phyloP scores from a whole-genome alignment of 345 rosid species.

The Salix udensis region DNA sequence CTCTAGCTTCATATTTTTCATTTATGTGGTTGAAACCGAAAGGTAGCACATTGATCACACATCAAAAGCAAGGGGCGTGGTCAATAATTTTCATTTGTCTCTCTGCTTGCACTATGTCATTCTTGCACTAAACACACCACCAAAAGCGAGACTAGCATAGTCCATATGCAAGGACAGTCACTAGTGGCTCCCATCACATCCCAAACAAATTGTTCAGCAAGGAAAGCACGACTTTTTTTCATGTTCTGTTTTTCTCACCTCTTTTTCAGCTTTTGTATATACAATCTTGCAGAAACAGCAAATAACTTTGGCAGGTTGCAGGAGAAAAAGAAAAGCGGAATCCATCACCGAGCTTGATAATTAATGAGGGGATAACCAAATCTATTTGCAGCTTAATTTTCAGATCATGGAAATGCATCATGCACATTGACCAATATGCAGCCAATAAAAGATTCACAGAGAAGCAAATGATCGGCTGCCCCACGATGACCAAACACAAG shows the following conservation, averaged over 20 bases:
- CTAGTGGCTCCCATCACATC: neutral
- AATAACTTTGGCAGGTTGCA: neutral
- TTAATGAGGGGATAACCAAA: neutral
- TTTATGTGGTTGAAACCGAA: neutral
- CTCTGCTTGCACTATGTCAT: neutral
- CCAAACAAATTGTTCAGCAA: neutral
- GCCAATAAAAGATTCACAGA: neutral
- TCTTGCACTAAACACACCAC: neutral
- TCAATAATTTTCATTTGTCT: neutral
- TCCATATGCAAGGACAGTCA: neutral
- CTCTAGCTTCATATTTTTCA: neutral
- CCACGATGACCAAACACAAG: neutral
- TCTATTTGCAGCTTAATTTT: neutral
- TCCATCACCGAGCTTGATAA: neutral
- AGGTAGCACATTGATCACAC: neutral
- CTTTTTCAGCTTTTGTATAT: neutral
- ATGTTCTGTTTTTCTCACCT: neutral
- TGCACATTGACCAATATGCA: neutral
- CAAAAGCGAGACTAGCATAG: neutral
- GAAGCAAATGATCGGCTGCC: conserved; percentile 4
- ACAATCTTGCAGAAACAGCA: neutral
- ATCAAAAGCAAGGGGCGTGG: neutral
- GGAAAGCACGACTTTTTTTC: neutral
- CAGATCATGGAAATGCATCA: neutral
- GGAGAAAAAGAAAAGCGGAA: neutral